A percentile compares a stretch with the other conserved stretches of the same genome.
These are phyloP conservation scores for Pseudotsuga menziesii DNA, from an alignment of 75 land plant genomes.

Conservation along the genomic window DNA sequence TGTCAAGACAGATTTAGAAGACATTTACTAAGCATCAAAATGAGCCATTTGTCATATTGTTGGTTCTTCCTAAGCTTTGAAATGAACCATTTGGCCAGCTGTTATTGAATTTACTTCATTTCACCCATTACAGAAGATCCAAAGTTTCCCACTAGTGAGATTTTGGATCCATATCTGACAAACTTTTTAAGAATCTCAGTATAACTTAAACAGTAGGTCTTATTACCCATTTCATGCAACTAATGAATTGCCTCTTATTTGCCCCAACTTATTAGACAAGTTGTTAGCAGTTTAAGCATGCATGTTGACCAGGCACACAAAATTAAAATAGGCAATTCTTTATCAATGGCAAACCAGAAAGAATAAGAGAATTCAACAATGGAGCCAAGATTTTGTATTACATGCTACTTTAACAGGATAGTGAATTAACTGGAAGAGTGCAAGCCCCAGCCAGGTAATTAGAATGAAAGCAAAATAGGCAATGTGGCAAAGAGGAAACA, in stretches of 20 bases:
- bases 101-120: not conserved
- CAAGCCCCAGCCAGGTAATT: not conserved
- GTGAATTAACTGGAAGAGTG: not conserved
- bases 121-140: no score
- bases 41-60: not conserved
- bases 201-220: not conserved
- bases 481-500: no score
- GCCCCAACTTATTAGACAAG: not conserved
- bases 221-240: not conserved
- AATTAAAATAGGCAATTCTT: not conserved
- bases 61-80: not conserved
- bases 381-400: not conserved
- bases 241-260: not conserved
- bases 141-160: not conserved
- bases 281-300: not conserved
- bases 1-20: not conserved
- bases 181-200: not conserved
- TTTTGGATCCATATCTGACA: not conserved
- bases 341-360: not conserved
- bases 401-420: not conserved
- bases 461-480: conserved; percentile 7
- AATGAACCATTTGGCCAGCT: not conserved
- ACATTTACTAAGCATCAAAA: not conserved
- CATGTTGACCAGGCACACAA: not conserved
- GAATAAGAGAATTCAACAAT: no score